Base-by-base conservation (phyloP, 139 green algal species). In the Pedinophyceae sp. region DNA sequence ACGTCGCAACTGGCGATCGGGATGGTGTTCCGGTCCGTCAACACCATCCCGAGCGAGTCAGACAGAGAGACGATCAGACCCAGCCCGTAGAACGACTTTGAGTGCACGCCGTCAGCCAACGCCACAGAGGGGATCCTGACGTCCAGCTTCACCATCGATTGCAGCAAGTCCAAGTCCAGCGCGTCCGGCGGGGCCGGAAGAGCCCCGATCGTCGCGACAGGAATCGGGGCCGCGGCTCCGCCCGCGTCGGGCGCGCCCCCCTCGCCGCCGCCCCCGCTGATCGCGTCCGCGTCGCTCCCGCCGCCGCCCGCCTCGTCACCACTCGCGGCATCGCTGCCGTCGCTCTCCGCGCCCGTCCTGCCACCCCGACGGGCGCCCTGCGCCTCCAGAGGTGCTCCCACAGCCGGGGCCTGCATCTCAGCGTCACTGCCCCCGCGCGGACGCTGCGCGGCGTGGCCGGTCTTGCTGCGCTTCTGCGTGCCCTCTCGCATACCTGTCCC, bases 11-110 rank as follows among this genome's bases (percentile, higher is more conserved):
- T 59, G 2, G 70, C 76, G 2, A 94, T 72, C 5, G 68, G 40
- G 2, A 93, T 70, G 0, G 86, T 95, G 76, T 94, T 95, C 57
- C 86, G 71, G 69, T 95, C 86, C 24, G 86, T 73, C 50, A 90
- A 58, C 41, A 90, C 69, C 50, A 92, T 63, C 0, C 82, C 79
- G 17, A 81, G 26, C 16, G 22, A 38, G 0, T 73, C 55, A 19
- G 53, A 57, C 13, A 78, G 66, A 54, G 78, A 66, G 55, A 87
- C 68, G 30, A 88, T 66, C 17, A 85, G 41, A 6, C 79, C 79
- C 39, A 64, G 79, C 26, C 77, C 77, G 48, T 61, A 50, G 54
- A 76, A 76, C 47, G 55, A 54, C 2, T 55, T 60, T 20, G 73
- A 76, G 66, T 94, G 83, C 30, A 94, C 81, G 0, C 86, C 86